Conservation (phyloP, 805 yeast genomes). For the Lipomyces yamanashiensis region DNA sequence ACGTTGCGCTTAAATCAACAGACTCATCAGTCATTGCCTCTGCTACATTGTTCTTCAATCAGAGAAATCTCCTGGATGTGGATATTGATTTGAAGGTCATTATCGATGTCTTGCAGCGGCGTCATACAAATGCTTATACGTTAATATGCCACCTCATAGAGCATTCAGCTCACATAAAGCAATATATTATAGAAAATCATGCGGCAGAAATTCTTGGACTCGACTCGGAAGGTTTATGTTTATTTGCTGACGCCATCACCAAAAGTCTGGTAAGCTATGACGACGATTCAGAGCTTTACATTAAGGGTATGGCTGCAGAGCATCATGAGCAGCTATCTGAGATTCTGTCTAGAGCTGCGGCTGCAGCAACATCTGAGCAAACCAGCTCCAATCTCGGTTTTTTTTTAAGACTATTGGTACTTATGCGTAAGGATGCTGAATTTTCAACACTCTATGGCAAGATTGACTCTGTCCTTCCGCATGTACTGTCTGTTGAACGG, state of each 20-base stretch:
- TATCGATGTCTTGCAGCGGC: neutral
- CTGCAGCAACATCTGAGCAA: neutral
- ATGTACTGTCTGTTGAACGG: conserved; percentile 1
- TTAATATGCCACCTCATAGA: neutral
- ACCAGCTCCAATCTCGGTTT: neutral
- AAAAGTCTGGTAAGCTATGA: neutral
- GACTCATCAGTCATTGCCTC: neutral
- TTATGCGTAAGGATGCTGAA: neutral
- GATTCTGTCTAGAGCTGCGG: neutral
- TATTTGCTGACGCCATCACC: neutral
- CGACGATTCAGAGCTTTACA: neutral
- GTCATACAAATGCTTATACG: neutral
- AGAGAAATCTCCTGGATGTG: neutral
- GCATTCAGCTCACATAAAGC: neutral
- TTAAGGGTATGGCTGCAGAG: neutral
- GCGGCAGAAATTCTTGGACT: neutral
- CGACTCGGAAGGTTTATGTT: neutral
- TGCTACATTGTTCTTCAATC: neutral
- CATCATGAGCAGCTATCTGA: neutral
- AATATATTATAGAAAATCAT: neutral
- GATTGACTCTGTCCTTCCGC: conserved; percentile 1
- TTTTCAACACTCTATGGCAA: neutral
- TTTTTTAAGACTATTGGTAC: neutral
- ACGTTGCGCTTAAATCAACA: neutral
- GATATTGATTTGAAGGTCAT: neutral